A percentile compares a stretch with the other conserved stretches of the same genome.
Evolutionary conservation across 306 rosid genomes (phyloP).

Genomic region (Inga oerstediana): DNA sequence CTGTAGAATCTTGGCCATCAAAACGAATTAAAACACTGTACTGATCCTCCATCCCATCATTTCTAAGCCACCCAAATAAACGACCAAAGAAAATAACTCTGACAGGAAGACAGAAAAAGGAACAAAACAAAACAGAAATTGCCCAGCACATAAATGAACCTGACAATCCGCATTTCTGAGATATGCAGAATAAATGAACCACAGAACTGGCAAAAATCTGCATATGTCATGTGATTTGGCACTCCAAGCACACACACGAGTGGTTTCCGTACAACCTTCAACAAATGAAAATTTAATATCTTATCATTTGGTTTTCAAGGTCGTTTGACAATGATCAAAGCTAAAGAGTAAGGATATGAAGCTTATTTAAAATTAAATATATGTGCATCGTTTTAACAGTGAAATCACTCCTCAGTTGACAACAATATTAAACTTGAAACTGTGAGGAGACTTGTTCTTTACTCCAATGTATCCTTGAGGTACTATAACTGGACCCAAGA

Average conservation of each 20-base stretch:
- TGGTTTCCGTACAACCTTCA: constrained; percentile 78
- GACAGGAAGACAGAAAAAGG: not conserved
- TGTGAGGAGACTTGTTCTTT: not conserved
- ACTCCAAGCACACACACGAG: constrained; percentile 86
- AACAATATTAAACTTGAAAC: not conserved
- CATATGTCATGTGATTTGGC: constrained; percentile 96
- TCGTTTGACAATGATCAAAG: not conserved
- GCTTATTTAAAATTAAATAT: not conserved
- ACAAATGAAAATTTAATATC: not conserved
- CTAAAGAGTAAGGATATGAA: not conserved
- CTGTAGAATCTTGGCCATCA: constrained; percentile 71
- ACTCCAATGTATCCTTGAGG: not conserved
- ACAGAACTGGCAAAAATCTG: constrained; percentile 90
- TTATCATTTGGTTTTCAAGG: not conserved
- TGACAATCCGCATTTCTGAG: constrained; percentile 90
- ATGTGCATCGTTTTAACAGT: not conserved
- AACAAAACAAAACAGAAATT: not conserved
- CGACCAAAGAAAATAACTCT: not conserved
- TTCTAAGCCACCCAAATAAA: constrained; percentile 41
- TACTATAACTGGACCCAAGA: not conserved
- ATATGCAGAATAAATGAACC: constrained; percentile 84
- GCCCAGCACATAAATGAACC: constrained; percentile 40
- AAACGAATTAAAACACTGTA: constrained; percentile 85
- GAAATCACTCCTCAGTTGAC: not conserved
- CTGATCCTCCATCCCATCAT: constrained; percentile 75